phyloP scores from a whole-genome alignment of 495 filamentous ascomycete species.

The Podospora appendiculata region DNA sequence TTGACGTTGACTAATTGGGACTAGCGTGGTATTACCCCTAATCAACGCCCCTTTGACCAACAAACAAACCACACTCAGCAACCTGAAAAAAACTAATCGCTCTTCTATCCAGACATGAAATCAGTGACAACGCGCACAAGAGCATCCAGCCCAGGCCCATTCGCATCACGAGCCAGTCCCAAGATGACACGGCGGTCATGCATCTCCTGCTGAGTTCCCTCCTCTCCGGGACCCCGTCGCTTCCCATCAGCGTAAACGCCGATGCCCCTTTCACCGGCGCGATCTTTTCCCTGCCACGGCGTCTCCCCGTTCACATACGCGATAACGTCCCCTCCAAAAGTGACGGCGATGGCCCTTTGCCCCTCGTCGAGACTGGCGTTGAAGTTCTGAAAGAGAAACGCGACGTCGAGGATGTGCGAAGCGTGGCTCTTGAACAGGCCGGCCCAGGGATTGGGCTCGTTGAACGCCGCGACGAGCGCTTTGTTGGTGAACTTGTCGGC shows the following conservation, averaged over 20 bases:
- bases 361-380: background rate
- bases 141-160: too few species aligned
- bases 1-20: too few species aligned
- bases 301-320: background rate
- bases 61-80: too few species aligned
- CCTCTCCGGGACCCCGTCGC: background rate
- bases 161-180: background rate
- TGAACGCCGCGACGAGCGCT: background rate
- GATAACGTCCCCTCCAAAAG: background rate
- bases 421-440: background rate
- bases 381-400: conserved; percentile 4
- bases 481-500: background rate
- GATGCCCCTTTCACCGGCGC: background rate
- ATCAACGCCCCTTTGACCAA: too few species aligned
- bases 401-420: conserved; percentile 1
- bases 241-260: background rate
- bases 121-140: too few species aligned
- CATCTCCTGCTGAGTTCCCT: background rate
- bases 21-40: too few species aligned
- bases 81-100: too few species aligned
- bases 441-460: conserved; percentile 3
- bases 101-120: too few species aligned
- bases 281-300: background rate
- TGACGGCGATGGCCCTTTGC: background rate
- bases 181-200: background rate